These are phyloP conservation scores for Quercus lobata DNA, from an alignment of 331 rosid genomes.

Conservation along the genomic window DNA sequence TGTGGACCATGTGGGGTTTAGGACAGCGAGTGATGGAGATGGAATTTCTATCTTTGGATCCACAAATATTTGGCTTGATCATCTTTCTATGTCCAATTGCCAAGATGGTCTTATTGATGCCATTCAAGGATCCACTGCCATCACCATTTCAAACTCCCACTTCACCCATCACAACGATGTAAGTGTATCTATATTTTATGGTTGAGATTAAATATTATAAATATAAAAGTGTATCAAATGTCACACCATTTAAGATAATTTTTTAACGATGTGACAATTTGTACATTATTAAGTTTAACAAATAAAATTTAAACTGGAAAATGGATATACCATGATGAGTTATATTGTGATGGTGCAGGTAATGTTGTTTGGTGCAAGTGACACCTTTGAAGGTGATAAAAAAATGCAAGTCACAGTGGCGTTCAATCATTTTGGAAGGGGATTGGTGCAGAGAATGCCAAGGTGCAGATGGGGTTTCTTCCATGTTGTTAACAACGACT, in stretches of 20 bases:
- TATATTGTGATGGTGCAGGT: slow-evolving; percentile 39
- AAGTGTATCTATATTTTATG: neutral
- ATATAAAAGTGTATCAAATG: no score
- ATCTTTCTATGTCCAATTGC: slow-evolving; percentile 52
- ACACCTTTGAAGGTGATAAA: slow-evolving; percentile 30
- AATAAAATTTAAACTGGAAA: neutral
- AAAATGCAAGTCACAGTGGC: slow-evolving; percentile 87
- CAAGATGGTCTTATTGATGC: slow-evolving; percentile 65
- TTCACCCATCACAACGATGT: slow-evolving; percentile 71
- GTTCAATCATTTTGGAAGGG: slow-evolving; percentile 90
- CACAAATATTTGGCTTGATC: slow-evolving; percentile 71
- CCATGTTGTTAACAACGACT: slow-evolving; percentile 88
- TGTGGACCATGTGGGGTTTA: slow-evolving; percentile 30
- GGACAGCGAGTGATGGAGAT: slow-evolving; percentile 62
- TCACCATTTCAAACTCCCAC: slow-evolving; percentile 75
- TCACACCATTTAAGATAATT: no score
- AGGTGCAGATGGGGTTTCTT: slow-evolving; percentile 77
- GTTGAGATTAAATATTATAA: no score
- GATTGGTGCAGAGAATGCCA: slow-evolving; percentile 89
- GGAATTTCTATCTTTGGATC: slow-evolving; percentile 61
- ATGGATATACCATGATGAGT: neutral
- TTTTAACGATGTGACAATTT: no score
- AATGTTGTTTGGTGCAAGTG: slow-evolving; percentile 81
- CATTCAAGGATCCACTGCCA: slow-evolving; percentile 59
- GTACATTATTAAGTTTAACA: neutral